phyloP scores from a whole-genome alignment of 2,329 filamentous ascomycete species.

The Plenodomus tracheiphilus region DNA sequence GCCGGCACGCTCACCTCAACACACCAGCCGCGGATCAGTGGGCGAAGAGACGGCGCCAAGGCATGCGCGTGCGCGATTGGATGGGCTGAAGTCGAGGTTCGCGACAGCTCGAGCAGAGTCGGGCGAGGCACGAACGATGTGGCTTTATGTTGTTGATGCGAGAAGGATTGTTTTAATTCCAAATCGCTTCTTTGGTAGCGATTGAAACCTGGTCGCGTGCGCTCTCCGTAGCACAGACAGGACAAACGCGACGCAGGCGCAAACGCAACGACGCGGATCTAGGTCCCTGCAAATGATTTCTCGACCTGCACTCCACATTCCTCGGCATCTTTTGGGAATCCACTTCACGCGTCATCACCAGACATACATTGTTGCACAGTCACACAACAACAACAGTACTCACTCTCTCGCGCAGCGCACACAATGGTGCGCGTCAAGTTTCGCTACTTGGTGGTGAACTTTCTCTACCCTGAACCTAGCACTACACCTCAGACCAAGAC shows the following conservation, averaged over 20 bases:
- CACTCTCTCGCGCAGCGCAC: neutral
- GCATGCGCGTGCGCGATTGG: conserved; percentile 7
- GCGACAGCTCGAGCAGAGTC: too few relatives aligned
- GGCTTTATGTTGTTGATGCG: too few relatives aligned
- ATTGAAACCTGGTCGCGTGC: conserved; percentile 1
- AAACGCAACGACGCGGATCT: neutral
- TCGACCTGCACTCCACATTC: neutral
- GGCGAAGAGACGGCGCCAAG: conserved; percentile 11
- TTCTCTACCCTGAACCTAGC: conserved; percentile 74
- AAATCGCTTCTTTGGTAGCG: too few relatives aligned
- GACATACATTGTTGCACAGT: neutral
- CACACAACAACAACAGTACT: neutral
- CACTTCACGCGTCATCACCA: too few relatives aligned
- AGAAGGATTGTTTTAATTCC: too few relatives aligned
- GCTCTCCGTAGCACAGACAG: too few relatives aligned
- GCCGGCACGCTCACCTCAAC: conserved; percentile 10
- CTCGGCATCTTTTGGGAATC: neutral
- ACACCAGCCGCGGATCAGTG: neutral
- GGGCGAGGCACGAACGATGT: too few relatives aligned
- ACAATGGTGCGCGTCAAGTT: conserved; percentile 94
- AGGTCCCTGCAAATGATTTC: neutral
- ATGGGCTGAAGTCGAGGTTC: neutral
- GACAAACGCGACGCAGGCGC: neutral
- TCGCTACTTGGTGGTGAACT: conserved; percentile 91
- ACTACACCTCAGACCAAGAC: conserved; percentile 33